Conservation (phyloP, 1,139 yeast genomes). For the Lizanozyma gosingica region DNA sequence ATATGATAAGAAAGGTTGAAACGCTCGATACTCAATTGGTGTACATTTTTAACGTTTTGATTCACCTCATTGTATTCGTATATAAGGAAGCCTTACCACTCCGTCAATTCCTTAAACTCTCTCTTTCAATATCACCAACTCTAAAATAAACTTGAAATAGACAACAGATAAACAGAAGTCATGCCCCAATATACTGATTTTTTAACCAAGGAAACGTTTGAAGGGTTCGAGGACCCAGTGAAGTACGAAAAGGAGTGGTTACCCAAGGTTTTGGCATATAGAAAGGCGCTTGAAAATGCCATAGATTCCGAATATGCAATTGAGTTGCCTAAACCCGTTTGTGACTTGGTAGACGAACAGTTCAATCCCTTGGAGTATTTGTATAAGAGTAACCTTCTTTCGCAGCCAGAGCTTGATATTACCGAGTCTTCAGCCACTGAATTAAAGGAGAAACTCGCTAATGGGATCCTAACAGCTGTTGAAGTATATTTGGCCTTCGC, state of each 20-base stretch:
- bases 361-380: slow-evolving; percentile 41
- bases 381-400: slow-evolving; percentile 31
- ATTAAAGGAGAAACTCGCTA: slow-evolving; percentile 28
- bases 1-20: too few species aligned
- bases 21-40: too few species aligned
- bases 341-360: slow-evolving; percentile 27
- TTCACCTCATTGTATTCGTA: too few species aligned
- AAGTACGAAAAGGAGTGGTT: slow-evolving; percentile 26
- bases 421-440: slow-evolving; percentile 35
- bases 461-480: slow-evolving; percentile 32
- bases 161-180: too few species aligned
- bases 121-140: too few species aligned
- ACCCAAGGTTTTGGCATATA: slow-evolving; percentile 45
- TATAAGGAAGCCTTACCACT: too few species aligned
- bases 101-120: too few species aligned
- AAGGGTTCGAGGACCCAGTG: slow-evolving; percentile 28
- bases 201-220: slow-evolving; percentile 24
- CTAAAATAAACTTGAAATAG: too few species aligned
- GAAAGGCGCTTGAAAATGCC: slow-evolving; percentile 30
- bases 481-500: slow-evolving; percentile 42
- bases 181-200: slow-evolving; percentile 9
- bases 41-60: too few species aligned
- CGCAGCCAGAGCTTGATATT: slow-evolving; percentile 35
- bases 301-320: slow-evolving; percentile 33
- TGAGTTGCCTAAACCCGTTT: slow-evolving; percentile 33